phyloP scores from a whole-genome alignment of 768 basidiomycete genomes.

The Sarcodon sp. region DNA sequence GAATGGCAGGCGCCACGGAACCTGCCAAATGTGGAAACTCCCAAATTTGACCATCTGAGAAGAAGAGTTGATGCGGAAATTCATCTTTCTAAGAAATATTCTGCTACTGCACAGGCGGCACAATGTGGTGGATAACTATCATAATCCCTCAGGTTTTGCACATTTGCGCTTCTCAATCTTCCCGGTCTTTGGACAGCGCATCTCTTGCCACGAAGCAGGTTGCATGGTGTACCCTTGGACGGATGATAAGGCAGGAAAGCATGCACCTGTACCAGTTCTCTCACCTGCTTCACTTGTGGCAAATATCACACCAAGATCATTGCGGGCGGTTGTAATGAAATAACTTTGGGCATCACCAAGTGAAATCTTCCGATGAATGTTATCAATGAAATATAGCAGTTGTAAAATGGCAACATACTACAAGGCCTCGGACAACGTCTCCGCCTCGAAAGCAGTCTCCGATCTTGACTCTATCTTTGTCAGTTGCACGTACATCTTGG shows the following conservation, averaged over 20 bases:
- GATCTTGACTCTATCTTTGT: slow-evolving; percentile 83
- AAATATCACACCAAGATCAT: slow-evolving; percentile 86
- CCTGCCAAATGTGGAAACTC: too few relatives aligned
- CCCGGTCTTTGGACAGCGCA: slow-evolving; percentile 79
- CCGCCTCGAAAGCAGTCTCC: slow-evolving; percentile 87
- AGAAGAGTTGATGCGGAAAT: too few relatives aligned
- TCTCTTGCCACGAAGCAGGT: slow-evolving; percentile 83
- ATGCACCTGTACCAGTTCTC: slow-evolving; percentile 8
- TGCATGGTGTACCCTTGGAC: slow-evolving; percentile 67
- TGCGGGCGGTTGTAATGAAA: slow-evolving; percentile 83
- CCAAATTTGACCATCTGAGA: too few relatives aligned
- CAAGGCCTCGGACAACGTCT: slow-evolving; percentile 77
- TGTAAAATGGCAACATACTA: slow-evolving; percentile 39
- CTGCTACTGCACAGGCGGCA: too few relatives aligned
- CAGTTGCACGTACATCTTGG: slow-evolving; percentile 84
- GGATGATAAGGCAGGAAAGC: not conserved
- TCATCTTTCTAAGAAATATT: too few relatives aligned
- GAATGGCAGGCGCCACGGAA: too few relatives aligned
- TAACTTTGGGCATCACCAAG: slow-evolving; percentile 87
- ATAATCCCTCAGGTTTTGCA: slow-evolving; percentile 67
- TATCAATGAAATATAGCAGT: not conserved
- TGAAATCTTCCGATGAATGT: slow-evolving; percentile 47
- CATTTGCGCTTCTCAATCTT: slow-evolving; percentile 74
- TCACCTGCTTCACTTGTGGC: slow-evolving; percentile 79
- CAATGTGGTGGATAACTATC: slow-evolving; percentile 1